These are phyloP conservation scores for Aspergillus pseudoterreus DNA, from an alignment of 2,329 filamentous ascomycete species.

Conservation along the genomic window DNA sequence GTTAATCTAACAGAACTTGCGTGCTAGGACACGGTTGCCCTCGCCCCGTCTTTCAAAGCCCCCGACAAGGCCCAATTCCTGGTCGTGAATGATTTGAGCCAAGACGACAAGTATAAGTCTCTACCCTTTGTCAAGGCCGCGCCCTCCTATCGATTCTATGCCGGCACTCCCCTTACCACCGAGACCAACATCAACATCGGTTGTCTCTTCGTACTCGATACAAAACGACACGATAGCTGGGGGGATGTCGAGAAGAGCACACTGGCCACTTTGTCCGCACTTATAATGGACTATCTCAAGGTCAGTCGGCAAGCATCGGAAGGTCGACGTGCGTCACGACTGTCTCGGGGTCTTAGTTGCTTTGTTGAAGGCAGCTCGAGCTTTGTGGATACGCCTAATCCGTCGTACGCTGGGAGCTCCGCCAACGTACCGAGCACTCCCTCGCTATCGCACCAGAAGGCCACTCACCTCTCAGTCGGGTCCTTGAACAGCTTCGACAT, in stretches of 20 bases:
- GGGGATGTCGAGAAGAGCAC: slow-evolving; percentile 40
- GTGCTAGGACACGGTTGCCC: slow-evolving; percentile 32
- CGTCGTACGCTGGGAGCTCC: slow-evolving; percentile 20
- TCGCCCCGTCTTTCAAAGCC: slow-evolving; percentile 24
- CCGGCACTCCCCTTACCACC: slow-evolving; percentile 59
- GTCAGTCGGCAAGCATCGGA: slow-evolving; percentile 49
- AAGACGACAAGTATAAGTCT: slow-evolving; percentile 37
- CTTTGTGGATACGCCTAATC: slow-evolving; percentile 28
- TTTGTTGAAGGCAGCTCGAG: slow-evolving; percentile 53
- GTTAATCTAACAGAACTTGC: slow-evolving; percentile 1
- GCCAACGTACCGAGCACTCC: slow-evolving; percentile 16
- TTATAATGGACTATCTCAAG: slow-evolving; percentile 60
- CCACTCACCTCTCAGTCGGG: slow-evolving; percentile 20
- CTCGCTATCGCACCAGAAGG: slow-evolving; percentile 18
- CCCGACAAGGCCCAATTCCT: slow-evolving; percentile 24
- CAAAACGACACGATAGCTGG: slow-evolving; percentile 51
- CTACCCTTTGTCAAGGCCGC: slow-evolving; percentile 32
- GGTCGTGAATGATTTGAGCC: slow-evolving; percentile 37
- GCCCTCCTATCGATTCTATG: slow-evolving; percentile 49
- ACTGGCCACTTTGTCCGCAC: slow-evolving; percentile 54
- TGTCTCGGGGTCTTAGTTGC: slow-evolving; percentile 52
- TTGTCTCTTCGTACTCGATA: slow-evolving; percentile 58
- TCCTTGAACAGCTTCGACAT: slow-evolving; percentile 22
- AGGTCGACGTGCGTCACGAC: slow-evolving; percentile 51
- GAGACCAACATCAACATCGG: slow-evolving; percentile 58